phyloP scores from a whole-genome alignment of 208 protist species.

The Histomonas meleagridis region DNA sequence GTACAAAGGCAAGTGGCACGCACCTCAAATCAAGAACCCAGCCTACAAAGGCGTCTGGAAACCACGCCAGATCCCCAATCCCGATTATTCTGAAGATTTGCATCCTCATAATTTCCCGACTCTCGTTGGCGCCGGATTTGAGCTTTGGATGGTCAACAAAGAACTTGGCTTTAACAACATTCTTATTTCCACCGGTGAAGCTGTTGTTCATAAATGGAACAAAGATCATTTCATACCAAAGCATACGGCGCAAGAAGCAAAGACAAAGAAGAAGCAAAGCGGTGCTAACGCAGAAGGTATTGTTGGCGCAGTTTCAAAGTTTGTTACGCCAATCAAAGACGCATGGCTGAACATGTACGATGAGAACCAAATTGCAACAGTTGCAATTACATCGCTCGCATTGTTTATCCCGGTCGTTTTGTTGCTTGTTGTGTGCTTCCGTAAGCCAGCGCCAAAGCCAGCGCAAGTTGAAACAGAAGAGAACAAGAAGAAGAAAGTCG shows the following conservation, averaged over 20 bases:
- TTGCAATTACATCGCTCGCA: no score
- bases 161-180: not conserved
- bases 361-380: no score
- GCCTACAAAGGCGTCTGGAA: conserved; percentile 50
- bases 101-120: not conserved
- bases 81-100: conserved; percentile 41
- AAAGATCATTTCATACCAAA: not conserved
- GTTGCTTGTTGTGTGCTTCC: no score
- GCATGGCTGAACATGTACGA: no score
- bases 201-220: not conserved
- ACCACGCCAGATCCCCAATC: conserved; percentile 49
- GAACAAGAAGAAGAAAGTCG: no score
- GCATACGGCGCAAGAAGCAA: not conserved
- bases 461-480: no score
- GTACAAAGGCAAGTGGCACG: conserved; percentile 46
- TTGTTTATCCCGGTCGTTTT: no score
- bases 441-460: no score
- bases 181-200: not conserved
- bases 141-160: not conserved
- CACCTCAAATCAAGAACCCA: conserved; percentile 46
- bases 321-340: no score
- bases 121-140: not conserved
- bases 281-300: no score
- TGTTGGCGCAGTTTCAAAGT: no score
- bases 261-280: no score